phyloP scores from a whole-genome alignment of 257 asterid species.

The Jacaranda mimosifolia region DNA sequence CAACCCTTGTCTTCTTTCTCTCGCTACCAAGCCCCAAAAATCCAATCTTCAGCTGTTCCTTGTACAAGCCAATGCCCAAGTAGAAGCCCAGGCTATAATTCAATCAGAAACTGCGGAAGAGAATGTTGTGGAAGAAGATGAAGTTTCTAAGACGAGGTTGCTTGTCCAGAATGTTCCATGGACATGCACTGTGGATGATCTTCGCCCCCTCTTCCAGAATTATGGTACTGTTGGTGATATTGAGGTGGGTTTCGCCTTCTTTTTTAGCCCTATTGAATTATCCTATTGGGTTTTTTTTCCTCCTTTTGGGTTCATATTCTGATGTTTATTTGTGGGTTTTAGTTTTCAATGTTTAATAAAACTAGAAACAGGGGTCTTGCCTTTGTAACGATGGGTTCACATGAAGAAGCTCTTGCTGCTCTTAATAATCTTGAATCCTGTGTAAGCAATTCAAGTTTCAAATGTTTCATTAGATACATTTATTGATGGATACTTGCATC shows the following conservation, averaged over 20 bases:
- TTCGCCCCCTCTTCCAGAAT: constrained; percentile 76
- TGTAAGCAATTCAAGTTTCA: constrained; percentile 52
- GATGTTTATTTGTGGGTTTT: constrained; percentile 19
- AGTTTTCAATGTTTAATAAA: constrained; percentile 88
- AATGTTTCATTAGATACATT: not conserved
- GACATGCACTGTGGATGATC: constrained; percentile 67
- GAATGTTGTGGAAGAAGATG: constrained; percentile 43
- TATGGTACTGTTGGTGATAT: constrained; percentile 76
- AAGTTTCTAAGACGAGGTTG: constrained; percentile 56
- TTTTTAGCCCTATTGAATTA: not conserved
- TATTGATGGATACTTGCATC: not conserved
- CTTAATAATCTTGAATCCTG: constrained; percentile 62
- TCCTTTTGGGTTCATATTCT: constrained; percentile 15
- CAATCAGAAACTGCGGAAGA: constrained; percentile 35
- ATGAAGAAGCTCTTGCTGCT: constrained; percentile 84
- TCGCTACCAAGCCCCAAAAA: constrained; percentile 39
- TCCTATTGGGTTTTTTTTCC: not conserved
- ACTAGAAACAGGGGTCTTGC: constrained; percentile 87
- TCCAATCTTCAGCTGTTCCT: constrained; percentile 47
- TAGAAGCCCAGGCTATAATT: constrained; percentile 42
- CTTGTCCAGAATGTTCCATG: constrained; percentile 90
- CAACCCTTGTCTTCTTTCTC: constrained; percentile 36
- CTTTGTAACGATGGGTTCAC: constrained; percentile 87
- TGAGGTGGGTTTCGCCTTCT: constrained; percentile 56
- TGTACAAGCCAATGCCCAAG: constrained; percentile 19